These are phyloP conservation scores for Sporothrix phasma DNA, from an alignment of 2,329 filamentous ascomycete genomes.

Conservation along the genomic window DNA sequence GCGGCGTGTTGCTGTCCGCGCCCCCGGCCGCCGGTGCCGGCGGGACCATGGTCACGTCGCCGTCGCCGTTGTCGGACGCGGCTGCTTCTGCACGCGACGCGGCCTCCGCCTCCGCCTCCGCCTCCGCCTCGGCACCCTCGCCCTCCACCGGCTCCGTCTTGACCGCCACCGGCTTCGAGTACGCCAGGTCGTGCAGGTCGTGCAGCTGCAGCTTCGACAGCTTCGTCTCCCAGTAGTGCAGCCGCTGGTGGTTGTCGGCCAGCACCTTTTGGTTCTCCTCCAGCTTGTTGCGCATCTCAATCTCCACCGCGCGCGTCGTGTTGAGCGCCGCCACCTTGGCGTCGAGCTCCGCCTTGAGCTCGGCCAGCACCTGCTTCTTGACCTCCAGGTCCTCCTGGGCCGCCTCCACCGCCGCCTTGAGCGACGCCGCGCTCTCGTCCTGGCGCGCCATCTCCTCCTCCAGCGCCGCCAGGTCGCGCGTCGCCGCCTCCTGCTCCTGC, in stretches of 20 bases:
- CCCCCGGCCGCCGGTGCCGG: slow-evolving; percentile 12
- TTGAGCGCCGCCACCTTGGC: slow-evolving; percentile 79
- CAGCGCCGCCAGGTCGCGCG: slow-evolving; percentile 64
- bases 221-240: slow-evolving; percentile 84
- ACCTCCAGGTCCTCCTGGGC: slow-evolving; percentile 66
- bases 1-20: slow-evolving; percentile 26
- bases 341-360: slow-evolving; percentile 77
- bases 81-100: neutral
- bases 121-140: slow-evolving; percentile 5
- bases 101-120: neutral
- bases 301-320: slow-evolving; percentile 77
- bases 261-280: slow-evolving; percentile 92
- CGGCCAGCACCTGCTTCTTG: slow-evolving; percentile 71
- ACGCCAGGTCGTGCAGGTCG: slow-evolving; percentile 60
- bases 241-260: slow-evolving; percentile 72
- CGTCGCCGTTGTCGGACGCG: slow-evolving; percentile 16
- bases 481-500: slow-evolving; percentile 65
- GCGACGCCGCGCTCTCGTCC: slow-evolving; percentile 61
- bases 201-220: slow-evolving; percentile 73
- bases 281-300: slow-evolving; percentile 97
- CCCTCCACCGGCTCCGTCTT: slow-evolving; percentile 21
- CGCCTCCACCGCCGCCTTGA: slow-evolving; percentile 65
- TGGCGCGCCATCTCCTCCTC: slow-evolving; percentile 72
- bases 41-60: slow-evolving; percentile 27
- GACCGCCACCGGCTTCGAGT: slow-evolving; percentile 23